Percentiles rank a stretch among this genome's conserved stretches.
Conservation (phyloP, 2,329 filamentous ascomycete species). For the Sordariomycetes sp. region DNA sequence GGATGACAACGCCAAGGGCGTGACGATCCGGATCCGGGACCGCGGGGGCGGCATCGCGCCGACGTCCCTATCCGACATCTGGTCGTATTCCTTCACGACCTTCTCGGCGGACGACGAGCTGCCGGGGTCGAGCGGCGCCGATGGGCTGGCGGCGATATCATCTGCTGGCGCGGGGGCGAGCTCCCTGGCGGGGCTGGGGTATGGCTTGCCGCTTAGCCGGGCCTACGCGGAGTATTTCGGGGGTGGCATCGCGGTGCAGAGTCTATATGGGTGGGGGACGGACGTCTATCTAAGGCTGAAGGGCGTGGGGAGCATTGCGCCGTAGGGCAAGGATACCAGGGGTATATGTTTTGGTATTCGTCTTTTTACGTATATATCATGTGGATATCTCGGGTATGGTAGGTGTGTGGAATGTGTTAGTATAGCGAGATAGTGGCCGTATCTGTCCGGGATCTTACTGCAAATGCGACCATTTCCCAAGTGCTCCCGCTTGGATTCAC, state of each 20-base stretch:
- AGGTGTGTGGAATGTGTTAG: no score
- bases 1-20: slow-evolving; percentile 60
- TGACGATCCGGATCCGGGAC: slow-evolving; percentile 91
- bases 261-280: slow-evolving; percentile 81
- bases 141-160: slow-evolving; percentile 62
- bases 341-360: neutral
- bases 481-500: neutral
- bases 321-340: slow-evolving; percentile 3
- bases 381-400: no score
- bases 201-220: slow-evolving; percentile 77
- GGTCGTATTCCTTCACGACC: slow-evolving; percentile 96
- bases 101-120: slow-evolving; percentile 52
- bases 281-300: slow-evolving; percentile 56
- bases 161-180: slow-evolving; percentile 58
- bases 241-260: slow-evolving; percentile 89
- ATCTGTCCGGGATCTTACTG: neutral
- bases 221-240: slow-evolving; percentile 98
- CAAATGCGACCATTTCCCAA: neutral
- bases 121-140: slow-evolving; percentile 23
- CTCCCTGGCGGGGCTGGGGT: slow-evolving; percentile 85
- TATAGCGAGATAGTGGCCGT: neutral
- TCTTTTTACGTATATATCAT: no score
- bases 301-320: slow-evolving; percentile 43
- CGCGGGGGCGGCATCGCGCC: slow-evolving; percentile 87
- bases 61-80: slow-evolving; percentile 73